Conservation (phyloP, 768 basidiomycete species). For the Scleroderma bovista region DNA sequence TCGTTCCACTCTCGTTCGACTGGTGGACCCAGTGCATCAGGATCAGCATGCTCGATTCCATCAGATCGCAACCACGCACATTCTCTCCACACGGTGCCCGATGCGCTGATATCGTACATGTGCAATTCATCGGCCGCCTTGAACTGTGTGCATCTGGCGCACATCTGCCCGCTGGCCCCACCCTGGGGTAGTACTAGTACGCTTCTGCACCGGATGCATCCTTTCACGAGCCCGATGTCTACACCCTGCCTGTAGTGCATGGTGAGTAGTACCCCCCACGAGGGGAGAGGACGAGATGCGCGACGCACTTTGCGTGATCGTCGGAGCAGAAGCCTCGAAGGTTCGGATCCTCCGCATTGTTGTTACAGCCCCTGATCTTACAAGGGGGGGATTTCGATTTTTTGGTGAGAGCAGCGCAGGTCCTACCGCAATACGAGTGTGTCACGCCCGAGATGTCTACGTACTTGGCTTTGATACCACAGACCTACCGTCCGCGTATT, state of each 20-base stretch:
- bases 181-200: conserved; percentile 46
- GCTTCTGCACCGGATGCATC: conserved; percentile 43
- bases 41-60: conserved; percentile 11
- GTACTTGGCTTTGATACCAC: conserved; percentile 56
- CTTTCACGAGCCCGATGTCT: conserved; percentile 40
- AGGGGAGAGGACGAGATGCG: conserved; percentile 1
- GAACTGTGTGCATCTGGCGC: conserved; percentile 47
- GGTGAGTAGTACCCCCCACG: conserved; percentile 6
- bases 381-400: conserved; percentile 39
- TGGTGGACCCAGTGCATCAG: conserved; percentile 36
- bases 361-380: conserved; percentile 46
- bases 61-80: conserved; percentile 34
- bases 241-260: conserved; percentile 44
- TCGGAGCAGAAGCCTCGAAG: conserved; percentile 55
- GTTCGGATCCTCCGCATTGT: conserved; percentile 42
- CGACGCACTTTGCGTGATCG: conserved; percentile 50
- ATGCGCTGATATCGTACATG: conserved; percentile 43
- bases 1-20: conserved; percentile 50
- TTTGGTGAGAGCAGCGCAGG: conserved; percentile 52
- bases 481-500: conserved; percentile 35
- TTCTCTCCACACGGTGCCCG: conserved; percentile 46
- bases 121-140: conserved; percentile 36
- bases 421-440: conserved; percentile 58
- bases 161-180: conserved; percentile 41
- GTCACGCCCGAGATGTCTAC: conserved; percentile 50